A percentile compares a stretch with the other conserved stretches of the same genome.
phyloP scores from a whole-genome alignment of 164 flowering plant genomes.

The Magnolia changhungtana region DNA sequence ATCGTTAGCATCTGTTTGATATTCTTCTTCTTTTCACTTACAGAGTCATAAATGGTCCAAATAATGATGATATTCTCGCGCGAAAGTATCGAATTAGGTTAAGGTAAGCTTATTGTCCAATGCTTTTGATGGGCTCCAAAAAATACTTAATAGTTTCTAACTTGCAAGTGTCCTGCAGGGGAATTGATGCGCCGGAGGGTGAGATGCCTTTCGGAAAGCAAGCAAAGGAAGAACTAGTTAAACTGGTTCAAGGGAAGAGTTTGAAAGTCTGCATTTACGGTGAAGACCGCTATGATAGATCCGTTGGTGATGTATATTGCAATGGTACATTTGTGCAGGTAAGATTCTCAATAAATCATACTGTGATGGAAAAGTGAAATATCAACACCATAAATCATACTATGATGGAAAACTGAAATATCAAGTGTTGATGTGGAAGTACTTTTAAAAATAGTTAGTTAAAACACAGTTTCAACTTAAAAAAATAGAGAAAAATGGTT shows the following conservation, averaged over 20 bases:
- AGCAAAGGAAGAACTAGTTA: conserved; percentile 60
- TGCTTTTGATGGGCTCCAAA: not conserved
- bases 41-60: conserved; percentile 51
- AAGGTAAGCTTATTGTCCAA: conserved; percentile 36
- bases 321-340: conserved; percentile 83
- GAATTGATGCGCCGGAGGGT: conserved; percentile 93
- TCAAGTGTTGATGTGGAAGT: too few relatives aligned
- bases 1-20: not conserved
- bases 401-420: too few relatives aligned
- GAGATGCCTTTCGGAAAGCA: conserved; percentile 79
- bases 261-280: conserved; percentile 50
- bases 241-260: conserved; percentile 58
- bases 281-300: conserved; percentile 67
- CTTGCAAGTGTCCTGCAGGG: conserved; percentile 35
- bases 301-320: conserved; percentile 72
- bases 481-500: too few relatives aligned
- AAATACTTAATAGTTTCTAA: not conserved
- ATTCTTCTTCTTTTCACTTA: not conserved
- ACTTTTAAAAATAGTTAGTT: too few relatives aligned
- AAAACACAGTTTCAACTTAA: too few relatives aligned
- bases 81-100: conserved; percentile 69
- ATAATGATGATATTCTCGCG: conserved; percentile 60
- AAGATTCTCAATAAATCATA: not conserved
- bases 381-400: too few relatives aligned
- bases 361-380: too few relatives aligned